phyloP scores from a whole-genome alignment of 169 alveolate species.

The Besnoitia besnoiti region DNA sequence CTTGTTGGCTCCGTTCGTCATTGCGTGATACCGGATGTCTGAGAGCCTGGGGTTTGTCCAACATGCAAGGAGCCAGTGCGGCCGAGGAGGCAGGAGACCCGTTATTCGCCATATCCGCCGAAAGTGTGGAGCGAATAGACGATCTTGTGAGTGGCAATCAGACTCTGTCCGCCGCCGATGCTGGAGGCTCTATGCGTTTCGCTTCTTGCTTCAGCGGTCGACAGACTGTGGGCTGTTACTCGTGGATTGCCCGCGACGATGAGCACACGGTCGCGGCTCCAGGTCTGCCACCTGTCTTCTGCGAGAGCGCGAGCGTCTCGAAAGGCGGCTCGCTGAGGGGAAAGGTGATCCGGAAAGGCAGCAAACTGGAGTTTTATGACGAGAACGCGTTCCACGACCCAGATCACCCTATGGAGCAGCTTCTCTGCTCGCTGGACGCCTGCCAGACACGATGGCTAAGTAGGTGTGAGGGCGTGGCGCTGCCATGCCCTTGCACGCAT shows the following conservation, averaged over 20 bases:
- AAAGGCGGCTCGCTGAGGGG: neutral
- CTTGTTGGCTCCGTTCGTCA: too few species aligned
- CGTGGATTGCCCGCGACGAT: neutral
- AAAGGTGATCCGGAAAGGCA: neutral
- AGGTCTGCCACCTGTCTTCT: slow-evolving; percentile 7
- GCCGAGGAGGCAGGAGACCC: neutral
- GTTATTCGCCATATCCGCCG: neutral
- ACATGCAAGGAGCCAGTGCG: neutral
- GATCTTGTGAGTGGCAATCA: neutral
- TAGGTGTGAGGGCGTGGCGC: neutral
- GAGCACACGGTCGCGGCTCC: slow-evolving; percentile 21
- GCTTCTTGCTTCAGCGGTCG: neutral
- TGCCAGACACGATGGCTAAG: neutral
- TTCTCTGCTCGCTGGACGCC: neutral
- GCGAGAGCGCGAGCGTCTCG: neutral
- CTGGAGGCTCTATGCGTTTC: neutral
- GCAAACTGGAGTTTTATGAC: slow-evolving; percentile 4
- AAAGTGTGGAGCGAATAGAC: neutral
- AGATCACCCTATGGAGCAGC: slow-evolving; percentile 11
- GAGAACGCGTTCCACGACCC: slow-evolving; percentile 38
- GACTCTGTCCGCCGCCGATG: neutral
- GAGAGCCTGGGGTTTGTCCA: neutral
- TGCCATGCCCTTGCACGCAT: neutral
- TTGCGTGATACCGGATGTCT: too few species aligned
- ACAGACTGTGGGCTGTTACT: slow-evolving; percentile 31